A percentile compares a stretch with the other conserved stretches of the same genome.
Conservation (phyloP, 164 flowering plant species). For the Vitis labrusca region DNA sequence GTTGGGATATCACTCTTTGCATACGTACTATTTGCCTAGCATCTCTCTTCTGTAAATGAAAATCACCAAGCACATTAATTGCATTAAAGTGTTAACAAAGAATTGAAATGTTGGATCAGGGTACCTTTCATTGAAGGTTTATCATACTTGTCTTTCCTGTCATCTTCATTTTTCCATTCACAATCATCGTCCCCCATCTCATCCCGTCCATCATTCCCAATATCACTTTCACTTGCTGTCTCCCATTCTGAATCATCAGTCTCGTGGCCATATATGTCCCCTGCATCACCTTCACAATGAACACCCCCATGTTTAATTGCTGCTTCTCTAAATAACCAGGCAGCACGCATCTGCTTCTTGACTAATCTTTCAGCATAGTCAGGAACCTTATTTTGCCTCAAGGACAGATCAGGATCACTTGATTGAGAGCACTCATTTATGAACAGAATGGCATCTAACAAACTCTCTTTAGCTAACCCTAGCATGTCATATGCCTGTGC, state of each 20-base stretch:
- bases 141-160: slow-evolving; percentile 55
- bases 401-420: slow-evolving; percentile 80
- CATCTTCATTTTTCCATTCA: slow-evolving; percentile 70
- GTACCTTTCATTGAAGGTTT: slow-evolving; percentile 73
- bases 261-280: slow-evolving; percentile 68
- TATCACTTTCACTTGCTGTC: slow-evolving; percentile 97
- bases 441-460: slow-evolving; percentile 91
- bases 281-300: slow-evolving; percentile 64
- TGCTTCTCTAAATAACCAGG: slow-evolving; percentile 97
- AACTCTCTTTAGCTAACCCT: slow-evolving; percentile 93
- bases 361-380: slow-evolving; percentile 96
- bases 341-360: slow-evolving; percentile 98
- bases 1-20: not conserved
- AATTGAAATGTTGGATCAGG: not conserved
- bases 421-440: slow-evolving; percentile 96
- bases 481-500: slow-evolving; percentile 99
- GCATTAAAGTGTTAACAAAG: no score
- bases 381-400: slow-evolving; percentile 92
- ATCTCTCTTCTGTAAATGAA: not conserved
- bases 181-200: slow-evolving; percentile 62
- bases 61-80: not conserved
- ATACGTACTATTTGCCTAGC: not conserved
- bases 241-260: slow-evolving; percentile 99
- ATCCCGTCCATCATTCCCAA: slow-evolving; percentile 78
- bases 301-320: slow-evolving; percentile 86